Base-by-base conservation (phyloP, 768 basidiomycete genomes). In the Leccinum boreale region DNA sequence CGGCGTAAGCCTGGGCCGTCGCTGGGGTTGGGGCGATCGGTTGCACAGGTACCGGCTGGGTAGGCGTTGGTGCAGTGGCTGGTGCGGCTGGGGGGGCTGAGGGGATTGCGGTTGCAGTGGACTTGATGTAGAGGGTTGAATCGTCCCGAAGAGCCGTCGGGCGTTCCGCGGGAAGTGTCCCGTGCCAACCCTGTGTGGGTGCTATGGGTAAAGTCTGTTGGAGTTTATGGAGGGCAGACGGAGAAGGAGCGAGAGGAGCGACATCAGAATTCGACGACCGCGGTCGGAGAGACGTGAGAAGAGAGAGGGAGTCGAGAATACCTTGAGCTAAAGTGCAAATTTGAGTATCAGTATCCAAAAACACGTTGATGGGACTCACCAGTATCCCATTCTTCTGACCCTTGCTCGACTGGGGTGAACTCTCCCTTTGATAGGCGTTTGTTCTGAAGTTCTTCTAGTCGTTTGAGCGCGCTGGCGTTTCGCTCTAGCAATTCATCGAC, bases 311-410 rank as follows among this genome's bases (percentile, higher is more conserved):
- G 55, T 87, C 79, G 55, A 87, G 65, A 56, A 92, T 90, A 55
- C 83, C 78, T 69, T 87, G 84, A 21, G 91, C 92, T 92, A 67
- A 39, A 58, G 60, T 33, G n/a, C 58, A 54, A 64, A 47, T 31
- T 52, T 60, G 57, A 64, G 65, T 44, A 8, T 3, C 58, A 54
- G 55, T 3, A n/a, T 48, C 28, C 42, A 47, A 55, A 33, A 3
- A 59, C 5, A 53, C 35, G 57, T 62, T 11, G 36, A 47, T 28
- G 29, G 36, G 56, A 48, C 86, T 62, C 66, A 92, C 91, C 92
- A 59, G 82, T 83, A 62, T 90, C 85, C 87, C 87, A 91, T 69
- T 94, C 91, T 70, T 92, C 90, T 11, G 88, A 87, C 33, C 79
- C 87, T 66, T 85, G 81, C 67, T 85, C 80, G 3, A 84, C 83